Evolutionary conservation across 805 yeast genomes (phyloP), one percentile per base, ranked within the genome.

Genomic region (Kodamaea hsintzibuensis): DNA sequence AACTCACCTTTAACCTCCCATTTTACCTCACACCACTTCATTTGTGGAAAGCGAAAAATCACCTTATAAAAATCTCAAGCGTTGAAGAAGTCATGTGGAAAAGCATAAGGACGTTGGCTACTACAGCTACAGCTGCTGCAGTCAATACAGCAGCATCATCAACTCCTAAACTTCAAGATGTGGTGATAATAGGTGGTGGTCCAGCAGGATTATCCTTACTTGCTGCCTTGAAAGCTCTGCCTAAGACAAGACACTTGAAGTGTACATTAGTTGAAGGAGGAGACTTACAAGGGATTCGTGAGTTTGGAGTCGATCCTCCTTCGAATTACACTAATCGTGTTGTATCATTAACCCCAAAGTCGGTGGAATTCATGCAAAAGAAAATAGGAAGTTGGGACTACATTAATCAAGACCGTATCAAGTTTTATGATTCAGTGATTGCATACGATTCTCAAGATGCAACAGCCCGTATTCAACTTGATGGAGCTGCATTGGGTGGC

Each of bases 151-250:
- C 13, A 10, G 39, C 42, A 13, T 30, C 46, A 3, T 16, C 47
- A 8, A n/a, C n/a, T n/a, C 47, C 50, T 19, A 55, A 49, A 40
- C 53, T 58, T 18, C 76, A 69, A 27, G 98, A 93, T 69, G 82
- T 95, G 17, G 85, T 90, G 7, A 88, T 95, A 51, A 88, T 95
- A 38, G 99, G 99, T 38, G 98, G 96, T 7, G 99, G 99, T 0
- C 97, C 98, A 1, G 98, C 98, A 0, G 99, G 99, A 0, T 73
- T 95, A 53, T 86, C 97, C 1, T 73, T 95, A 38, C 85, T 95
- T 4, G 81, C 96, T 0, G 96, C 96, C 0, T 71, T 93, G 54
- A 88, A 89, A 66, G 78, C 79, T 59, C 86, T 91, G 1, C 83
- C 86, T 2, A 67, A 77, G 17, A 81, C 96, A 3, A 74, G 71